These are phyloP conservation scores for Cocos nucifera DNA, from an alignment of 176 grass and related monocot species.

Conservation along the genomic window DNA sequence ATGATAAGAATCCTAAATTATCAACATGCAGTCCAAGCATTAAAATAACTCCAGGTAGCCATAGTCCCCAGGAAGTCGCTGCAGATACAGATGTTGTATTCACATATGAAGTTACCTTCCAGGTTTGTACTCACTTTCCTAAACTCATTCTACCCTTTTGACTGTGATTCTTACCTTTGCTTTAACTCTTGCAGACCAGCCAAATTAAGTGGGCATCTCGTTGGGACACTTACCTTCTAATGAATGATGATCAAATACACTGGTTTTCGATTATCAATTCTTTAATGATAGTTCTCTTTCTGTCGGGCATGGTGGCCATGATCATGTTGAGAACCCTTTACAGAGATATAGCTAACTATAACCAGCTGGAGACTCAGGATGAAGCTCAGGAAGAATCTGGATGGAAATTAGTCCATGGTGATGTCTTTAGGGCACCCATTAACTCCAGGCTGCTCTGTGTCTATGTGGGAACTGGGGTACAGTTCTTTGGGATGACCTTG, in stretches of 20 bases:
- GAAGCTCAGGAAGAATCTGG: conserved; percentile 47
- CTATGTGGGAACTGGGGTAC: conserved; percentile 41
- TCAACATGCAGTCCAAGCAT: conserved; percentile 29
- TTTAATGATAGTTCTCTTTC: conserved; percentile 44
- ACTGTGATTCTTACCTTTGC: conserved; percentile 7
- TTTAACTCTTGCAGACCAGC: conserved; percentile 20
- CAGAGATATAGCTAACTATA: conserved; percentile 47
- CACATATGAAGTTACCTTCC: conserved; percentile 36
- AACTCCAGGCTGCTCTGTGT: conserved; percentile 38
- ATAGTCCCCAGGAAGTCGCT: conserved; percentile 32
- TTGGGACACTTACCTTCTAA: conserved; percentile 42
- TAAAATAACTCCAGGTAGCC: conserved; percentile 32
- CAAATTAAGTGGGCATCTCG: conserved; percentile 44
- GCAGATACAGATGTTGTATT: conserved; percentile 26
- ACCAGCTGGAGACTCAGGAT: conserved; percentile 39
- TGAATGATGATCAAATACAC: conserved; percentile 43
- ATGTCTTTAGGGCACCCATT: conserved; percentile 32
- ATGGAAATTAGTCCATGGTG: conserved; percentile 44
- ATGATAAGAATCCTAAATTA: conserved; percentile 33
- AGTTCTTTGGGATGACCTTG: conserved; percentile 37
- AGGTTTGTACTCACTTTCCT: conserved; percentile 15
- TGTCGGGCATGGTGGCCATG: conserved; percentile 47
- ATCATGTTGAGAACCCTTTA: conserved; percentile 49
- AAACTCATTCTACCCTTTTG: not conserved
- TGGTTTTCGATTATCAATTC: conserved; percentile 52